Evolutionary conservation across 371 early-diverging fungal genomes (phyloP), one percentile per base, ranked within the genome.

Genomic region (Racocetra persica): DNA sequence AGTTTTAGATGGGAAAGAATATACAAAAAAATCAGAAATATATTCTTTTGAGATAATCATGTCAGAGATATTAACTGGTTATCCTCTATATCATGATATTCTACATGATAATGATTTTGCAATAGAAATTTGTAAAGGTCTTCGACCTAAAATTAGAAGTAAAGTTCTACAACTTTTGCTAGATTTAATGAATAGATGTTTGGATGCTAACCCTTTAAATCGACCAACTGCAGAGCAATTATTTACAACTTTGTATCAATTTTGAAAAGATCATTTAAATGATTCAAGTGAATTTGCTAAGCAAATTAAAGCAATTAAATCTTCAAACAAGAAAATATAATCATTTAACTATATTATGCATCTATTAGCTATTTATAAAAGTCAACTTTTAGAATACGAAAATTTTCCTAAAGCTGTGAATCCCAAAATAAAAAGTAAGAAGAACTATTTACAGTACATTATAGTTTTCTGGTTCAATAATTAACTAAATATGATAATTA

Each of bases 151-250:
- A 57, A 76, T 76, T 20, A 76, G 59, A 60, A 22, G 16, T 11
- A 62, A 62, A 45, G 45, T 62, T 28, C 77, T 62, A 14, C 28
- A 62, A 62, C 8, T 36, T 41, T 59, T 60, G 22, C 45, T 60
- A 45, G 60, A 60, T 11, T 60, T 62, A 38, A 76, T 76, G 77
- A 24, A 60, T 38, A 28, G 77, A 62, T 76, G 77, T 62, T 76
- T 60, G 77, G 77, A 76, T 76, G 62, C 77, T n/a, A 24, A 32
- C 0, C 77, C 77, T 38, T 24, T n/a, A 45, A 57, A 49, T 16
- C 60, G 77, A 59, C 77, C 77, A 18, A 57, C 32, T 8, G 62
- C 41, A 2, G 45, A 20, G 13, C 62, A 76, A 22, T 76, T 76
- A 76, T 62, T 76, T 20, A n/a, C 13, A 4, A 22, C 45, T 7